These are phyloP conservation scores for Amylocarpus encephaloides DNA, from an alignment of 2,329 filamentous ascomycete genomes.

Conservation along the genomic window DNA sequence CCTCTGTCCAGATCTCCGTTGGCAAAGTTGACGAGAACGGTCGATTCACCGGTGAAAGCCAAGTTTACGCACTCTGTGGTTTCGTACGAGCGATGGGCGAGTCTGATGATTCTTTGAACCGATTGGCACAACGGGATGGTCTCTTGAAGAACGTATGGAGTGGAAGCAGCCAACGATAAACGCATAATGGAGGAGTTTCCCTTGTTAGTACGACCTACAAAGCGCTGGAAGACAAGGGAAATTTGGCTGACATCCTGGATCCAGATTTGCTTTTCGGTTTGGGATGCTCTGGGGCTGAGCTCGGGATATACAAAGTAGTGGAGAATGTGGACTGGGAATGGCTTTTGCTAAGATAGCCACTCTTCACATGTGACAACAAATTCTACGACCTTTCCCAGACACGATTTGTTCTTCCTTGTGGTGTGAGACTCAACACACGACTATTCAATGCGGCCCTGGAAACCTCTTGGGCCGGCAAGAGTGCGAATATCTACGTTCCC, in stretches of 20 bases:
- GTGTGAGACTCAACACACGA: conserved; percentile 13
- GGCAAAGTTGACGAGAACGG: conserved; percentile 99
- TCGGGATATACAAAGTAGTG: conserved; percentile 18
- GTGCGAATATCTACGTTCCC: conserved; percentile 29
- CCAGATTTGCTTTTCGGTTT: conserved; percentile 28
- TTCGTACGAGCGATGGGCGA: conserved; percentile 98
- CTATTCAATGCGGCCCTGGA: conserved; percentile 25
- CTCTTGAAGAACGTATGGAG: conserved; percentile 97
- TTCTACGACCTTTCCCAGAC: conserved; percentile 28
- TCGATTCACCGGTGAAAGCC: conserved; percentile 88
- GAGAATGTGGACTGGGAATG: conserved; percentile 21
- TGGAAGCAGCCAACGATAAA: conserved; percentile 39
- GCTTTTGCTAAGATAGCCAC: conserved; percentile 31
- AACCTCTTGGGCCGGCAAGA: conserved; percentile 31
- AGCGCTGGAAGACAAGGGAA: not conserved
- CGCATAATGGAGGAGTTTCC: conserved; percentile 25
- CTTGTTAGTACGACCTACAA: conserved; percentile 22
- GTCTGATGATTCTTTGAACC: conserved; percentile 94
- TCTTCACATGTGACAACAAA: conserved; percentile 27
- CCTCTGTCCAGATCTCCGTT: conserved; percentile 92
- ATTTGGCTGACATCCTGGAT: conserved; percentile 15
- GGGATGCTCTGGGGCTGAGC: conserved; percentile 5
- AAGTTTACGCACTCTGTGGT: conserved; percentile 93
- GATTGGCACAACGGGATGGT: conserved; percentile 90
- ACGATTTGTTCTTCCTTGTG: conserved; percentile 18